Base-by-base conservation (phyloP, 208 protist species). In the Leishmania tropica region DNA sequence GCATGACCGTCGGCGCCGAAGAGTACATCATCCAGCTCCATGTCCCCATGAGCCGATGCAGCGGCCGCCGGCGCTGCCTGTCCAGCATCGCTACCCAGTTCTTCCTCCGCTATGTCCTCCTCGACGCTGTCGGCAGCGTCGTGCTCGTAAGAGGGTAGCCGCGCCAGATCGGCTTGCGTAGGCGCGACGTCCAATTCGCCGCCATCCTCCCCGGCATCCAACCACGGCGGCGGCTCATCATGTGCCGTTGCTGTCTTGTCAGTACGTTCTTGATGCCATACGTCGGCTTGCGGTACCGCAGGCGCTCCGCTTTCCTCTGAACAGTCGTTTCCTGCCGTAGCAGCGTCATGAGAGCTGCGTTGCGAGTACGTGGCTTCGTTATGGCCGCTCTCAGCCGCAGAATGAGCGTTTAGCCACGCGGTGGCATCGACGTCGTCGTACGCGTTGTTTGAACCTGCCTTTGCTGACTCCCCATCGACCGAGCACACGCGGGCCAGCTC, bases 181-280 rank as follows among this genome's bases (percentile, higher is more conserved):
- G 68, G 24, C 28, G 42, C 68, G 4, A 35, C 42, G 1, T 15
- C 21, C 42, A 31, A 47, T 71, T 60, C 77, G 51, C 65, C 62
- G 1, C 11, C 70, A 5, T 71, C 53, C 4, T 28, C 40, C 1
- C 54, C 75, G 10, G 71, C 65, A n/a, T 35, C 53, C 60, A 84
- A 56, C 86, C 81, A 88, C 31, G 80, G 79, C 1, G 85, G 85
- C 7, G 81, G 62, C 21, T 84, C 86, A 40, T 73, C 28, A 31
- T 71, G 21, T n/a, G 37, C 42, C 40, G 51, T 3, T 35, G 53
- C 28, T 35, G 19, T 40, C n/a, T 37, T 17, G 21, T 73, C 35
- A 37, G 53, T 4, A 21, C 53, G 56, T 0, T 76, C 79, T 53
- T 87, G 47, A 10, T 64, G 48, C 77, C 56, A 62, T 5, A 53